Evolutionary conservation across 2,329 filamentous ascomycete genomes (phyloP), one percentile per base, ranked within the genome.

Genomic region (Fusarium foetens): DNA sequence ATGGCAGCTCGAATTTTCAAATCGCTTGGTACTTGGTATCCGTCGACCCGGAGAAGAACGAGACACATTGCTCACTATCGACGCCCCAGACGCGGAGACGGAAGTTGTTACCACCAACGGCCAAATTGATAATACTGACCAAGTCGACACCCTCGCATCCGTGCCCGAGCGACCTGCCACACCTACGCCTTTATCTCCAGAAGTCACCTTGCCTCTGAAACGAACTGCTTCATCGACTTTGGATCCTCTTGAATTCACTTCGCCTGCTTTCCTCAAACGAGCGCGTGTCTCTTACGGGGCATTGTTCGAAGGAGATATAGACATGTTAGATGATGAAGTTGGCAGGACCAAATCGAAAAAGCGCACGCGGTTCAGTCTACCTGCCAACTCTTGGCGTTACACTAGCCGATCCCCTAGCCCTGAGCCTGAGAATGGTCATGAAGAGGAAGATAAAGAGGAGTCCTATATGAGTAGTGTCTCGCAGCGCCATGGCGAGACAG

Each of bases 251-350:
- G 88, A 92, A 73, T 96, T 90, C 83, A 85, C 88, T 8, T 97
- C 94, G 6, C 94, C 94, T 1, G 93, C 93, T 1, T 97, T 97
- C 74, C 82, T 94, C 25, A 95, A 93, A 79, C 87, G 92, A 58
- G 87, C 89, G 19, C 86, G 92, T 61, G 83, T 92, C 8, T 94
- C 92, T 1, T 92, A 92, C 62, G 91, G 91, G 3, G 89, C 90
- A 1, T 81, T 92, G 1, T 89, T 92, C 55, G 89, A 92, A 71
- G 86, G 86, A 8, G 86, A 86, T 3, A 87, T 90, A 70, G 91
- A 94, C 75, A 88, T 90, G 7, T 91, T 95, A 19, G 91, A 93
- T 66, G 92, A 93, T 85, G 75, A 89, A 89, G 33, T 74, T 36
- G 68, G 49, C 11, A 72, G 67, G 13, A 57, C 39, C 49, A 79